Evolutionary conservation across 805 yeast species (phyloP).

Genomic region (Kluyveromyces lactis): DNA sequence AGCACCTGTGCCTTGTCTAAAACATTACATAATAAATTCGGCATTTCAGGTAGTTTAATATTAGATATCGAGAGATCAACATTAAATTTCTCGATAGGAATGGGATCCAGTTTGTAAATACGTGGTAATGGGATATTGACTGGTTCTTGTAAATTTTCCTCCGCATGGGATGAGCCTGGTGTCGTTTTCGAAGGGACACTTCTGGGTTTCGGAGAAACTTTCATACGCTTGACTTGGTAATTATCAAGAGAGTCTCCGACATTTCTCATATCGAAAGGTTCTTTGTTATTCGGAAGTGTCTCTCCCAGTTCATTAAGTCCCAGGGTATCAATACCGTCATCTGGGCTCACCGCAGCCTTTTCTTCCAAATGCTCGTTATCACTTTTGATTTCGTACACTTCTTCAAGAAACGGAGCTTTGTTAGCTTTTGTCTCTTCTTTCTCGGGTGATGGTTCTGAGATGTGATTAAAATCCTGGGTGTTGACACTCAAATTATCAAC

Average conservation of each 20-base stretch:
- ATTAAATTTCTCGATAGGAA: conserved; percentile 11
- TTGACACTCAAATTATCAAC: neutral
- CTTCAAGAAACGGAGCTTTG: neutral
- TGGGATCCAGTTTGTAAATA: conserved; percentile 16
- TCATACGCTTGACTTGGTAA: conserved; percentile 15
- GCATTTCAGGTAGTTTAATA: conserved; percentile 14
- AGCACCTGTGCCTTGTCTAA: conserved; percentile 15
- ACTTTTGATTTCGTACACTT: neutral
- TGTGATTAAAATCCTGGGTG: neutral
- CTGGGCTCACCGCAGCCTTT: conserved; percentile 8
- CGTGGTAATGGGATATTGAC: conserved; percentile 23
- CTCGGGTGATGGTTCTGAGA: neutral
- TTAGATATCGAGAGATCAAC: conserved; percentile 9
- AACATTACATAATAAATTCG: conserved; percentile 13
- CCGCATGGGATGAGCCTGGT: neutral
- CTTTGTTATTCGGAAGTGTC: conserved; percentile 13
- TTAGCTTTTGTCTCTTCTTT: neutral
- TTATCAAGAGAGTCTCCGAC: conserved; percentile 19
- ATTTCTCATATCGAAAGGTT: conserved; percentile 18
- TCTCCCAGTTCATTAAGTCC: conserved; percentile 12
- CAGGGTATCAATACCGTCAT: conserved; percentile 8
- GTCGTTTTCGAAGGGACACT: neutral
- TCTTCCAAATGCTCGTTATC: neutral
- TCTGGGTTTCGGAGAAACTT: conserved; percentile 2
- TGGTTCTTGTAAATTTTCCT: conserved; percentile 17